Base-by-base conservation (phyloP, 139 green algal species). In the Asterochloris sp. region DNA sequence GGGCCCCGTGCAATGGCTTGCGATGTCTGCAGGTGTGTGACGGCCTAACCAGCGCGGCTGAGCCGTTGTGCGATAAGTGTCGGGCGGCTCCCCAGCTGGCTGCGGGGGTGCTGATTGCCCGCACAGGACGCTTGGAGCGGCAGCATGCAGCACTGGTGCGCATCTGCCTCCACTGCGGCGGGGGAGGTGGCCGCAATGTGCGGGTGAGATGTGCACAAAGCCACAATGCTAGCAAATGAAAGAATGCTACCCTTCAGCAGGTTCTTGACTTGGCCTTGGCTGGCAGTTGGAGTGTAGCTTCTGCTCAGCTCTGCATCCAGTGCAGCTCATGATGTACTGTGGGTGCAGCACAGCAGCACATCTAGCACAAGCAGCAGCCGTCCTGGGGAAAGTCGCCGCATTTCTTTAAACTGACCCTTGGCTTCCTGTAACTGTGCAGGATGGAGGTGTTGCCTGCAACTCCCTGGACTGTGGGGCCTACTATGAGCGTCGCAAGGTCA, bases 391-490 rank as follows among this genome's bases (percentile, higher is more conserved):
- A 6, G 4, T 54, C 6, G 6, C 38, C 6, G 38, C 80, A 79
- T 4, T 38, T 29, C 4, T 54, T 2, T 54, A 6, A 54, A 54
- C 38, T 54, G 38, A 54, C 38, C 38, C 38, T 54, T 54, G 38
- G 38, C 38, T 54, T 54, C 38, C 38, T 54, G 38, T 54, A 10
- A 6, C 38, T 54, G 38, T 78, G 17, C 28, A 79, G 63, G 14
- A 85, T 77, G 90, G 88, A 10, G 89, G 88, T 47, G 89, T 98
- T 27, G 90, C 90, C 64, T 99, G 96, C 85, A 88, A 94, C 61
- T 97, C 91, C 1, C 78, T 98, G 28, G 96, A 98, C 82, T 99
- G 96, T 80, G 92, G 90, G 0, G 86, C 97, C 47, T 98, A 92
- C 66, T 99, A 93, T 86, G 94, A 98, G 91, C 82, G 96, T 54